Percentiles rank a stretch among this genome's conserved stretches.
phyloP scores from a whole-genome alignment of 768 basidiomycete species.

The Lactarius quietus region DNA sequence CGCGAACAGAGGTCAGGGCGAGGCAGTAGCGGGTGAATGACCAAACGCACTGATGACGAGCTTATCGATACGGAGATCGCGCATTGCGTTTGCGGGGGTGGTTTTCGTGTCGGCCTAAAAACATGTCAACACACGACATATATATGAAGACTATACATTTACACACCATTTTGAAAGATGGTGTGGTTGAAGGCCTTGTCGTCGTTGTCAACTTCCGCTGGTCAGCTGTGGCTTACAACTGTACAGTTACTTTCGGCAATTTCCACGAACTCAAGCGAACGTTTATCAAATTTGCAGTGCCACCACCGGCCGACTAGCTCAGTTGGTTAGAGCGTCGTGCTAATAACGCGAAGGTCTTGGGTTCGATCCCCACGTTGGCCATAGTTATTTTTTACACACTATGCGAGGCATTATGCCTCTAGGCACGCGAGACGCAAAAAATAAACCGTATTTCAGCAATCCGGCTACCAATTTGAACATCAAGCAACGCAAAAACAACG shows the following conservation, averaged over 20 bases:
- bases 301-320: slow-evolving; percentile 73
- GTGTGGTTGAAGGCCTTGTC: background rate
- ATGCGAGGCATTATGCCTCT: background rate
- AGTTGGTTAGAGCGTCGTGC: slow-evolving; percentile 93
- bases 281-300: background rate
- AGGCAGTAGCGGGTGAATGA: slow-evolving; percentile 7
- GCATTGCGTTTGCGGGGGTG: slow-evolving; percentile 90
- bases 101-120: slow-evolving; percentile 85
- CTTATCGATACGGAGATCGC: slow-evolving; percentile 97
- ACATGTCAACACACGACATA: background rate
- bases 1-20: slow-evolving; percentile 18
- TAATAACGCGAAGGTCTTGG: slow-evolving; percentile 48
- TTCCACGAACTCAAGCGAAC: background rate
- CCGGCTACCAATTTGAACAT: too few species aligned
- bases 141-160: background rate
- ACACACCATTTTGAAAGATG: background rate
- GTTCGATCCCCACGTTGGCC: slow-evolving; percentile 33
- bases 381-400: background rate
- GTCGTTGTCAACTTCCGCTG: too few species aligned
- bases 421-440: background rate
- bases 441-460: too few species aligned
- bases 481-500: too few species aligned
- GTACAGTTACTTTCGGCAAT: slow-evolving; percentile 3
- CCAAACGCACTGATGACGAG: slow-evolving; percentile 93
- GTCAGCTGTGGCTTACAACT: background rate